Evolutionary conservation across 2,329 filamentous ascomycete genomes (phyloP), one percentile per base, ranked within the genome.

Genomic region (Davidsoniella eucalypti): DNA sequence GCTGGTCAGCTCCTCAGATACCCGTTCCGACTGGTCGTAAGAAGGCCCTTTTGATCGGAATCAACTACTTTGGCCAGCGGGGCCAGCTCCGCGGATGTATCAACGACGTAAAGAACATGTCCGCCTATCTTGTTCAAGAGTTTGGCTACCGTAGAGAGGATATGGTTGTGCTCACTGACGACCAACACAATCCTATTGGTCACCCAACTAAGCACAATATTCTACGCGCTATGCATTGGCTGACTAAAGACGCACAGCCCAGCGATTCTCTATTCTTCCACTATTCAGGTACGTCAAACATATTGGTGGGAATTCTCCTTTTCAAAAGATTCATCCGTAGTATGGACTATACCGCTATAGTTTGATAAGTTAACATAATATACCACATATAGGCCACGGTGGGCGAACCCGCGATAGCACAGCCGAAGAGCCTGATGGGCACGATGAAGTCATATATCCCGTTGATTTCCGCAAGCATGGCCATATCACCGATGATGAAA

Each of bases 71-170:
- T 62, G 81, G 84, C 47, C 88, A 95, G 67, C 79, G 85, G 52
- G 88, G 88, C 25, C 85, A 95, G 69, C 72, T 95, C 44, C 75
- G 87, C 52, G 90, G 90, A 43, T 96, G 90, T 61, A 95, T 95
- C 70, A 95, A 96, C 62, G 90, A 96, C 63, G 90, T 95, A 41
- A 85, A 88, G 67, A 95, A 95, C 69, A 94, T 96, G 87, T 94
- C 87, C 18, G 75, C 76, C 46, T 96, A 94, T 62, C 70, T 96
- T 52, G 85, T 86, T 55, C 79, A 88, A 64, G 80, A 87, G 61
- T 95, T 93, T 64, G 84, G 84, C 26, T 96, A 96, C 65, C 87
- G 87, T 66, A 73, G 87, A 52, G 90, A 95, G 65, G 88, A 96
- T 61, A 96, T 96, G 90, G 90, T 96, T 17, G 81, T 92, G 55